Conservation (phyloP, 345 rosid species). For the Brassica cretica region DNA sequence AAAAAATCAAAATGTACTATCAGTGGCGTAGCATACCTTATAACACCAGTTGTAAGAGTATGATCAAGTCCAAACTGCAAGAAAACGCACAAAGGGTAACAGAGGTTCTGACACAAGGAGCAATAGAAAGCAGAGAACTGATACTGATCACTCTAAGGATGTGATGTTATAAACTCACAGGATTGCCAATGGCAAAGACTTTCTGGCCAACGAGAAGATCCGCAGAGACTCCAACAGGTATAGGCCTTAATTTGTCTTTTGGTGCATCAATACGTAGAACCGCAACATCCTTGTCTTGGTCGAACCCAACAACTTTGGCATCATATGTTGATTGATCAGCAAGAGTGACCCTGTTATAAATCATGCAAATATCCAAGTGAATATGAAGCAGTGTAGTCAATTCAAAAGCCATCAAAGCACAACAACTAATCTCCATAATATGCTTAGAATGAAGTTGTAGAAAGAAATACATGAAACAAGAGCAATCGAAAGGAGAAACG, state of each 20-base stretch:
- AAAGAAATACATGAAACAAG: no score
- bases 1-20: background rate
- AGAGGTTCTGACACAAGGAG: background rate
- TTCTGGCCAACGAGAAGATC: slow-evolving; percentile 97
- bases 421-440: background rate
- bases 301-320: slow-evolving; percentile 89
- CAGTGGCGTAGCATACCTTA: slow-evolving; percentile 52
- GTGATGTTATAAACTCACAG: slow-evolving; percentile 55
- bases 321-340: slow-evolving; percentile 83
- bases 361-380: background rate
- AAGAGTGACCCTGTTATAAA: slow-evolving; percentile 71
- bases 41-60: slow-evolving; percentile 93
- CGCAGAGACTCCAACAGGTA: slow-evolving; percentile 89
- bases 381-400: background rate
- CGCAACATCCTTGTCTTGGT: slow-evolving; percentile 98
- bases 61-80: slow-evolving; percentile 96
- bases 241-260: slow-evolving; percentile 68
- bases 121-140: background rate
- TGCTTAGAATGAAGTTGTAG: background rate
- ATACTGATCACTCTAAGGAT: background rate
- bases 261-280: slow-evolving; percentile 78
- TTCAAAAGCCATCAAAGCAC: background rate
- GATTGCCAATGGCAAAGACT: slow-evolving; percentile 95
- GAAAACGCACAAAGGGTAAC: slow-evolving; percentile 7
- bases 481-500: background rate